Base-by-base conservation (phyloP, 2,329 filamentous ascomycete genomes). In the Trichophyton benhamiae region DNA sequence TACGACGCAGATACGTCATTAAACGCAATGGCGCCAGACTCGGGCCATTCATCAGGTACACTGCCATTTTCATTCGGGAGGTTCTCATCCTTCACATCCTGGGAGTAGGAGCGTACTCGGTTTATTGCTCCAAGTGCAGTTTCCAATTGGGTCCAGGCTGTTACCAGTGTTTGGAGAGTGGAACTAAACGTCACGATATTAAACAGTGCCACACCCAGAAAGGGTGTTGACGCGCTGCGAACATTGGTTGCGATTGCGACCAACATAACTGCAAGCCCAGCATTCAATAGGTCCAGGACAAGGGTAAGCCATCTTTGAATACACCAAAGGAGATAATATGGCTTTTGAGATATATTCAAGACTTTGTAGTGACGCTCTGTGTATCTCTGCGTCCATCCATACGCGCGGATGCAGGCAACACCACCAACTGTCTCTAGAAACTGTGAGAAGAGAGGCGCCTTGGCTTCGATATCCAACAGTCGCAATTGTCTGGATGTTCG, bases 11-110 rank as follows among this genome's bases (percentile, higher is more conserved):
- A 60, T 6, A 60, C 46, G 27, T 53, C 41, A 15, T 33, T 41
- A 4, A 60, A 60, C 17, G 27, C 52, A 11, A 60, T 60, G 1
- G 38, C 44, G 8, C 61, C 61, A 6, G 22, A 30, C n/a, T 44
- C 9, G n/a, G 67, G 67, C 67, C 67, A 69, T 3, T 62, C 7
- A 46, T 65, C 60, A 42, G 63, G 46, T 27, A 66, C 64, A 27
- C 63, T 20, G 9, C 62, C 57, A 17, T 65, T 59, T 46, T 69
- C 66, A 9, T 25, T 27, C n/a, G 59, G 59, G 7, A 58, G 55
- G 11, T 58, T 58, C 20, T 60, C 59, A 38, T 53, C 44, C 22
- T 60, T 41, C 7, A 60, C 42, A n/a, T 53, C 48, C 27, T 42
- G 1, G 7, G 33, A 15, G 48, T 60, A 60, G 13, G 38, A 46